These are phyloP conservation scores for Theileria annulata DNA, from an alignment of 169 alveolate genomes.

Conservation along the genomic window DNA sequence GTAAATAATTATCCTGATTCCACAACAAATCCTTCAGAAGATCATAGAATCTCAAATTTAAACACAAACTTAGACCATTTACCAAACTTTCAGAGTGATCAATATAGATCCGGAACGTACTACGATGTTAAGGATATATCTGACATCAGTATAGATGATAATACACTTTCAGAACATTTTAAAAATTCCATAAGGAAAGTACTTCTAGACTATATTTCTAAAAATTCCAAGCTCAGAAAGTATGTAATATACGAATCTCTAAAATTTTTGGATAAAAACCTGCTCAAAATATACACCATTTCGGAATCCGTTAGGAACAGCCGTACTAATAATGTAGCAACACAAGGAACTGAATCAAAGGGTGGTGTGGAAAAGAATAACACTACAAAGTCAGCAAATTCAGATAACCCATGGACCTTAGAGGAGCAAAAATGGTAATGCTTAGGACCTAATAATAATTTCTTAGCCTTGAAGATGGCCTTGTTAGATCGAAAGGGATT, in stretches of 20 bases:
- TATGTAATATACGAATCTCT: constrained; percentile 56
- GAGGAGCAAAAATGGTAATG: constrained; percentile 61
- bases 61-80: background rate
- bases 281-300: constrained; percentile 26
- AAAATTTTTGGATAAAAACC: constrained; percentile 54
- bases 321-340: background rate
- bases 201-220: constrained; percentile 29
- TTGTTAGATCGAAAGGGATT: constrained; percentile 33
- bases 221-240: constrained; percentile 8
- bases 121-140: constrained; percentile 20
- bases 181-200: constrained; percentile 56
- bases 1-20: background rate
- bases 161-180: constrained; percentile 9
- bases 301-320: constrained; percentile 13
- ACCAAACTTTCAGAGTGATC: background rate
- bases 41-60: background rate
- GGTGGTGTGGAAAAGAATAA: background rate
- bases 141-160: constrained; percentile 31
- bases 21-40: background rate
- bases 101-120: background rate
- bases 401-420: constrained; percentile 43
- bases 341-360: background rate
- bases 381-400: constrained; percentile 11
- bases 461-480: constrained; percentile 54
- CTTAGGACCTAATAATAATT: background rate